Conservation (phyloP, 2,329 filamentous ascomycete species). For the Aspergillus pseudoterreus region DNA sequence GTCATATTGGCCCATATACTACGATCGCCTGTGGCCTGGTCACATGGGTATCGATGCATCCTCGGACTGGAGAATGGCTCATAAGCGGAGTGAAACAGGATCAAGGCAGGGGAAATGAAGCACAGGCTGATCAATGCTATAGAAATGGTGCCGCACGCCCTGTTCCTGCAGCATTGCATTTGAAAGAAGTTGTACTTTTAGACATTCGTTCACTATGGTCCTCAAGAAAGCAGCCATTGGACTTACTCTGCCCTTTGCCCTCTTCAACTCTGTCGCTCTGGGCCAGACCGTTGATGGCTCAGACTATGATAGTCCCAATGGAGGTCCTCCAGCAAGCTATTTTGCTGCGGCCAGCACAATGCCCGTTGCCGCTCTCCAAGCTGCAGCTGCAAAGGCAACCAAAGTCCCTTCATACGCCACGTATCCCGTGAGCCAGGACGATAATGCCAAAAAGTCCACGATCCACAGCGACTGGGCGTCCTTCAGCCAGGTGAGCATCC, state of each 20-base stretch:
- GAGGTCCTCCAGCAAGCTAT: slow-evolving; percentile 21
- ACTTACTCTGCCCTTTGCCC: background rate
- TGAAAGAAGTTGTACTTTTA: background rate
- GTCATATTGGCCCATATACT: too few relatives aligned
- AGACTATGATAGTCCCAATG: slow-evolving; percentile 18
- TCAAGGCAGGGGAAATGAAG: too few relatives aligned
- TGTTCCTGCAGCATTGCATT: background rate
- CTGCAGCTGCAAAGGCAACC: slow-evolving; percentile 21
- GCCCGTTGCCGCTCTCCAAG: slow-evolving; percentile 21
- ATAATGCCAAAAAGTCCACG: slow-evolving; percentile 17
- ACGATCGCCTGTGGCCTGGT: too few relatives aligned
- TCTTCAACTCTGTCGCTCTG: background rate
- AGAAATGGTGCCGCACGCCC: background rate
- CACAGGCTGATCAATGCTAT: too few relatives aligned
- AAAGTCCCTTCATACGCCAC: slow-evolving; percentile 19
- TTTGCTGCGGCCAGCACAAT: slow-evolving; percentile 24
- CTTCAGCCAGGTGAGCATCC: slow-evolving; percentile 19
- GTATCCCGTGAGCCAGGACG: slow-evolving; percentile 21
- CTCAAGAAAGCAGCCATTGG: background rate
- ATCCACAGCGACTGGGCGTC: slow-evolving; percentile 27
- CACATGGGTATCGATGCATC: too few relatives aligned
- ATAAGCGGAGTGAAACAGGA: too few relatives aligned
- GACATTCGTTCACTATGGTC: background rate
- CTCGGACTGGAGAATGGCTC: too few relatives aligned
- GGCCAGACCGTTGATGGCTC: slow-evolving; percentile 18